Evolutionary conservation across 1,139 yeast genomes (phyloP).

Genomic region (Meyerozyma elateridarum): DNA sequence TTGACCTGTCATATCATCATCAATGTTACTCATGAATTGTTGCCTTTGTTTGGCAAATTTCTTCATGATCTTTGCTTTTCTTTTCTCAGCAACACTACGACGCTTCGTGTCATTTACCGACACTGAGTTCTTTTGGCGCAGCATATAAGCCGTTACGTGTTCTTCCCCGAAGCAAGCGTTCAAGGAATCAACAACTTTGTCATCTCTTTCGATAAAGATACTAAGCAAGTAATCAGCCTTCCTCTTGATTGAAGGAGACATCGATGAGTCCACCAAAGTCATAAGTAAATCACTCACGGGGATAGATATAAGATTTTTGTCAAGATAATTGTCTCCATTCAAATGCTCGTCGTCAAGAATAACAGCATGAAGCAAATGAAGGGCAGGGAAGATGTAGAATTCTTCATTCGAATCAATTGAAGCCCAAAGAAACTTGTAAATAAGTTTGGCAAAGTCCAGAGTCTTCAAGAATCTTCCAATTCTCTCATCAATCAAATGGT

Average conservation of each 20-base stretch:
- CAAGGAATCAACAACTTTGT: constrained; percentile 45
- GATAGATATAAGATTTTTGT: constrained; percentile 44
- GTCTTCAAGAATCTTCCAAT: constrained; percentile 54
- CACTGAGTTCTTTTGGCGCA: constrained; percentile 31
- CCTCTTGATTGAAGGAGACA: constrained; percentile 42
- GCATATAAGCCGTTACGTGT: constrained; percentile 25
- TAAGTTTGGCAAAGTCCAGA: constrained; percentile 47
- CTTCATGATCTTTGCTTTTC: constrained; percentile 36
- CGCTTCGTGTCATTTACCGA: constrained; percentile 36
- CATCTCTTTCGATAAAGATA: constrained; percentile 43
- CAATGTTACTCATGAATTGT: constrained; percentile 28
- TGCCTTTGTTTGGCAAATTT: constrained; percentile 41
- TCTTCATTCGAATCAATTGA: constrained; percentile 49
- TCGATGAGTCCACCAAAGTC: constrained; percentile 44
- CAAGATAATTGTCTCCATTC: constrained; percentile 34
- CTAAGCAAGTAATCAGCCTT: constrained; percentile 59
- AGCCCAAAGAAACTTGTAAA: constrained; percentile 52
- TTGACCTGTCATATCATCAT: constrained; percentile 14
- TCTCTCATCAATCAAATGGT: constrained; percentile 31
- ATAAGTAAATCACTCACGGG: constrained; percentile 56
- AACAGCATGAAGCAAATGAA: constrained; percentile 65
- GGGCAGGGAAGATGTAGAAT: constrained; percentile 50
- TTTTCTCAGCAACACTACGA: constrained; percentile 34
- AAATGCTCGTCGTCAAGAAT: constrained; percentile 49
- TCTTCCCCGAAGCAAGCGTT: constrained; percentile 55